Base-by-base conservation (phyloP, 2,329 filamentous ascomycete genomes). In the Hysterium pulicare region DNA sequence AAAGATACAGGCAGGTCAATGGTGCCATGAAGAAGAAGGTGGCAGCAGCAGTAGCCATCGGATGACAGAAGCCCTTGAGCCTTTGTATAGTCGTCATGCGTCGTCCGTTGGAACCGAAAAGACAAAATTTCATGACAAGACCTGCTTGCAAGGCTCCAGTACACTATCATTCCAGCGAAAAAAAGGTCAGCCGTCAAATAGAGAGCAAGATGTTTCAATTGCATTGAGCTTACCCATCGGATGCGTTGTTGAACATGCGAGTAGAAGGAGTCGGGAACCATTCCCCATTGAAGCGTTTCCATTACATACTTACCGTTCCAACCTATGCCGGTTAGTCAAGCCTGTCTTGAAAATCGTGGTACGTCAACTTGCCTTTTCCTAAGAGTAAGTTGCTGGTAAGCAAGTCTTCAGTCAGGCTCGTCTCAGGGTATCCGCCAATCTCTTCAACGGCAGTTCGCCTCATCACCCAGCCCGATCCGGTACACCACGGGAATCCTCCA, bases 231-330 rank as follows among this genome's bases (percentile, higher is more conserved):
- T n/a, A 36, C 41, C 36, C 36, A 40, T 24, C 41, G 24, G 11
- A 36, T 44, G 10, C 41, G 23, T 40, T 44, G 41, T 23, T 44
- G 40, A 9, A 44, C 30, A 41, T 35, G 38, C n/a, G 28, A 34
- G 17, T n/a, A 21, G 17, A 41, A 20, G 16, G 28, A 34, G 10
- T 41, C 38, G 7, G 38, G 38, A 13, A 41, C 38, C 30, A 34
- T 41, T 28, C 38, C 38, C 5, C 33, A n/a, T 41, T 41, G 38
- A 13, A 41, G 10, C 4, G 24, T 21, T 23, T 41, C 38, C 10
- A 34, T 28, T 9, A 33, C 8, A 24, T 41, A 41, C 6, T 28
- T 31, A 23, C 28, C 34, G 23, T 41, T 33, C 9, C 24, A 41
- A 9, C 38, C 38, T 26, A 16, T 17, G 11, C 38, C 38, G n/a